Evolutionary conservation across 2,329 filamentous ascomycete genomes (phyloP).

Genomic region (Diaporthe australafricana): DNA sequence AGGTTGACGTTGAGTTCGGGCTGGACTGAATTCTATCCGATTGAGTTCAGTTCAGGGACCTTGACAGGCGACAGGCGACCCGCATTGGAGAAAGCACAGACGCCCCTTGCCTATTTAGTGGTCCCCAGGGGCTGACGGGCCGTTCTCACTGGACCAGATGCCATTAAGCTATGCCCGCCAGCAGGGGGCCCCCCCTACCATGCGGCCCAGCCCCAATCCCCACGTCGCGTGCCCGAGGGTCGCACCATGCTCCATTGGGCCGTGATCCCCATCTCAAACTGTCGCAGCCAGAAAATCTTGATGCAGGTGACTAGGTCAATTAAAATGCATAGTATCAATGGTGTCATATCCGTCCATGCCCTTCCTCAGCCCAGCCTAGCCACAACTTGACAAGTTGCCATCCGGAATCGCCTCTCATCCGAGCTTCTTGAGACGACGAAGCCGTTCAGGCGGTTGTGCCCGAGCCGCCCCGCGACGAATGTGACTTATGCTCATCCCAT

Average conservation of each 20-base stretch:
- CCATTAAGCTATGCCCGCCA: constrained; percentile 29
- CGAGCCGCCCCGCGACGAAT: background rate
- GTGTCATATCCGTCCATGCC: constrained; percentile 10
- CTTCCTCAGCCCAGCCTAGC: background rate
- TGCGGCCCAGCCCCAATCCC: background rate
- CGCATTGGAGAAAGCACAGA: constrained; percentile 1
- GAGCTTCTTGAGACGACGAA: constrained; percentile 25
- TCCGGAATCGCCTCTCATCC: constrained; percentile 29
- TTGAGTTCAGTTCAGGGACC: background rate
- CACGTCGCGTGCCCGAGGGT: constrained; percentile 5
- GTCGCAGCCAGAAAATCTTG: constrained; percentile 41
- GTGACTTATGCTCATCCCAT: constrained; percentile 3
- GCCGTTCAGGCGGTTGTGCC: constrained; percentile 21
- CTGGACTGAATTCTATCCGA: background rate
- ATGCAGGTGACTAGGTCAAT: constrained; percentile 36
- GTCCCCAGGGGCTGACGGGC: constrained; percentile 1
- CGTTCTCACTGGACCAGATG: constrained; percentile 24
- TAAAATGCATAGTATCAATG: constrained; percentile 40
- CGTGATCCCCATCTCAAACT: constrained; percentile 40
- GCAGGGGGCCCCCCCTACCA: background rate
- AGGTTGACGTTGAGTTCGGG: constrained; percentile 14
- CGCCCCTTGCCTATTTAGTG: constrained; percentile 7
- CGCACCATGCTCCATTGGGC: constrained; percentile 24
- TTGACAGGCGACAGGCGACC: constrained; percentile 11
- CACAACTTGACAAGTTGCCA: background rate